Conservation (phyloP, 306 rosid species). For the Acacia acuminata region DNA sequence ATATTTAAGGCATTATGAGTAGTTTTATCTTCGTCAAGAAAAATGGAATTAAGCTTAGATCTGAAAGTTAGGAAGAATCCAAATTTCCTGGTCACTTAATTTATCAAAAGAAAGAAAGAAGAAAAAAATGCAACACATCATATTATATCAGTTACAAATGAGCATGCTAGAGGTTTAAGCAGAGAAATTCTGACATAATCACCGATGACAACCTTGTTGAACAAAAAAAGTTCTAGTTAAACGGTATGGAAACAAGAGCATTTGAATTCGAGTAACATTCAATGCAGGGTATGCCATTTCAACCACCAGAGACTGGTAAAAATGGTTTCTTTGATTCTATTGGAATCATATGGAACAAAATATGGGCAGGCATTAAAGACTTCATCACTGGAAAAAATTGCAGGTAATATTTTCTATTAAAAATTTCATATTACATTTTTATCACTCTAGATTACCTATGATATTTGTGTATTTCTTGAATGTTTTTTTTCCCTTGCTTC, state of each 20-base stretch:
- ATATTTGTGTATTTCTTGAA: constrained; percentile 9
- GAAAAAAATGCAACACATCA: not conserved
- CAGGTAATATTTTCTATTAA: constrained; percentile 54
- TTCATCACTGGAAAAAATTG: constrained; percentile 79
- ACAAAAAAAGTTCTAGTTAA: not conserved
- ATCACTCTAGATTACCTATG: constrained; percentile 6
- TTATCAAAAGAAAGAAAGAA: not conserved
- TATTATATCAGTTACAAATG: not conserved
- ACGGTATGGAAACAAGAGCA: not conserved
- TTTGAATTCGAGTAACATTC: constrained; percentile 24
- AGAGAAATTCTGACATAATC: not conserved
- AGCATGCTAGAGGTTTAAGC: not conserved
- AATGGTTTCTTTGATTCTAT: constrained; percentile 70
- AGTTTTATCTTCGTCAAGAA: not conserved
- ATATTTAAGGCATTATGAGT: not conserved
- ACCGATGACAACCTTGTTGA: not conserved
- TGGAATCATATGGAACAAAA: constrained; percentile 59
- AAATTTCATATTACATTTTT: constrained; percentile 9
- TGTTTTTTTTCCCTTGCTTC: not conserved
- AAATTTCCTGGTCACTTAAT: not conserved
- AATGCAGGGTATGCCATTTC: constrained; percentile 69
- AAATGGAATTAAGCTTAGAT: not conserved
- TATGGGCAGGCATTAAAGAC: constrained; percentile 55
- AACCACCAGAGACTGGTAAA: constrained; percentile 57
- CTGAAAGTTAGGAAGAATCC: not conserved